Base-by-base conservation (phyloP, 352 stramenopile genomes). In the Peronosclerospora sorghi region DNA sequence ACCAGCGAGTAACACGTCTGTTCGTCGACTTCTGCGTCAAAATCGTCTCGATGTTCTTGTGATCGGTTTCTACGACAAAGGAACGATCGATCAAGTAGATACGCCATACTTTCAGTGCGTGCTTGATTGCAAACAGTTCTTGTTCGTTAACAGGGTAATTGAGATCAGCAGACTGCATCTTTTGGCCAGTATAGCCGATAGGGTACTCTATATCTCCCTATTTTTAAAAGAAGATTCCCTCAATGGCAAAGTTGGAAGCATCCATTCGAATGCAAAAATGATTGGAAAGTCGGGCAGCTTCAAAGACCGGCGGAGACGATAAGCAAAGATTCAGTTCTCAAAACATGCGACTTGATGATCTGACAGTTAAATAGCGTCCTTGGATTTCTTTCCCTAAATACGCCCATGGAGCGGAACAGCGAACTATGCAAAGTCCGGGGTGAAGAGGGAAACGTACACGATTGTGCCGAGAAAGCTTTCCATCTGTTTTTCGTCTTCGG, bases 121-220 rank as follows among this genome's bases (percentile, higher is more conserved):
- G 30, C 13, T 20, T 36, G 10, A 36, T 36, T 17, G 30, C 30
- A 20, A 19, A n/a, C 18, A 19, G 32, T 14, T 43, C 34, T 7
- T 41, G 35, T 17, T 32, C 9, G 1, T 26, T 38, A 34, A 51
- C 41, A 26, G 21, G 21, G 21, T 26, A 26, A 6, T 26, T 26
- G 21, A 26, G 21, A 3, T 26, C 21, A 26, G 21, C 8, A 2
- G 23, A 38, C 19, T 57, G 39, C 30, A 51, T 47, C 18, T 48
- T 57, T 32, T 37, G 13, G 8, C 18, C 27, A 7, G 18, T 48
- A 18, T 20, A 48, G 5, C 41, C 28, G 17, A 57, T 43, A 6
- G 32, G 39, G 35, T 45, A 32, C 27, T 49, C 34, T 9, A 36
- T 17, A 38, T 15, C 29, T 46, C 38, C 32, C 46, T 44, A 23